These are phyloP conservation scores for Blastobotrys persicus DNA, from an alignment of 1,139 yeast genomes.

Conservation along the genomic window DNA sequence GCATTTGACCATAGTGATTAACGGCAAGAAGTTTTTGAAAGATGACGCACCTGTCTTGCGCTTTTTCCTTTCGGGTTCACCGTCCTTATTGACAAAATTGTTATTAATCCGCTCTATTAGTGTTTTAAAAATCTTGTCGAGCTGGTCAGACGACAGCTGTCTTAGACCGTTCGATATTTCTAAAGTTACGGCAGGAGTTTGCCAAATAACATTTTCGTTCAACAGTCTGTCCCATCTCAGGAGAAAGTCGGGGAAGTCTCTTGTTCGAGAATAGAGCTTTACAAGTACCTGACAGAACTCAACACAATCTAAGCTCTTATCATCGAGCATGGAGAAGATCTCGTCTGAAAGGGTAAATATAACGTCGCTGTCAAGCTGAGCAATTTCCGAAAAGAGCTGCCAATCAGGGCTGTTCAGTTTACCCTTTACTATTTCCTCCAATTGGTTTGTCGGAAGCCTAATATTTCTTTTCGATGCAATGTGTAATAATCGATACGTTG, in stretches of 20 bases:
- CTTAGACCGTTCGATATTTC: conserved; percentile 20
- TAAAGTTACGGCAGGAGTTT: conserved; percentile 16
- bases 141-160: conserved; percentile 23
- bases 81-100: not conserved
- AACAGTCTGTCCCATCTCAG: conserved; percentile 44
- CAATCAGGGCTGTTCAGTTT: conserved; percentile 9
- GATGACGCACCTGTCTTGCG: conserved; percentile 1
- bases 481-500: conserved; percentile 6
- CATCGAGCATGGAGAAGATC: conserved; percentile 9
- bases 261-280: conserved; percentile 41
- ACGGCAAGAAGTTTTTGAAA: not conserved
- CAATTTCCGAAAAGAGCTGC: conserved; percentile 8
- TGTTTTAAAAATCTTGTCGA: conserved; percentile 18
- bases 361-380: conserved; percentile 15
- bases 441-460: conserved; percentile 6
- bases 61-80: conserved; percentile 4
- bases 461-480: conserved; percentile 13
- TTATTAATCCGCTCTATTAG: conserved; percentile 7
- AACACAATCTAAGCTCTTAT: conserved; percentile 8
- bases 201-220: conserved; percentile 20
- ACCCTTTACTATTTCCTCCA: conserved; percentile 7
- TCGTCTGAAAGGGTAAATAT: conserved; percentile 12
- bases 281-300: conserved; percentile 34
- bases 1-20: conserved; percentile 11
- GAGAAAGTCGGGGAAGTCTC: conserved; percentile 57